Evolutionary conservation across 2,329 filamentous ascomycete species (phyloP).

Genomic region (Ophiocordyceps camponoti-leonardi): DNA sequence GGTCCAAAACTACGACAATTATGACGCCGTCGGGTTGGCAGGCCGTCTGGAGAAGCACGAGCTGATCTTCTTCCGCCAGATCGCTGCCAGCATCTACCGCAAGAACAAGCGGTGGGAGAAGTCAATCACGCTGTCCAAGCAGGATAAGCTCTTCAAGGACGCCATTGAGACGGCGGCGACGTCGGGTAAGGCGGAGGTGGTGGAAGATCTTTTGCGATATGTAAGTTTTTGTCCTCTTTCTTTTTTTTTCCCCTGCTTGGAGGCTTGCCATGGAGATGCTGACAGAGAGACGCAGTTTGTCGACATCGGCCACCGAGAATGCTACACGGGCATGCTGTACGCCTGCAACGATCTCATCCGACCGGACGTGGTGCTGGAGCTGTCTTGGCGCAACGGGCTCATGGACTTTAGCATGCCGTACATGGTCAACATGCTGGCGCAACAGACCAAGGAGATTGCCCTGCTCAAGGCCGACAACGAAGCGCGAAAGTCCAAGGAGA

Average conservation of each 20-base stretch:
- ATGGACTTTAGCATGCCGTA: slow-evolving; percentile 98
- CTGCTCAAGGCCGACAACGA: slow-evolving; percentile 89
- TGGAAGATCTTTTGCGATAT: slow-evolving; percentile 90
- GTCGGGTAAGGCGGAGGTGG: slow-evolving; percentile 76
- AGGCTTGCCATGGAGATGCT: background rate
- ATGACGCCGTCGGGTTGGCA: slow-evolving; percentile 85
- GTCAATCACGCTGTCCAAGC: slow-evolving; percentile 92
- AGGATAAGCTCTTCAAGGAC: slow-evolving; percentile 99
- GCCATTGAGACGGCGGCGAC: slow-evolving; percentile 95
- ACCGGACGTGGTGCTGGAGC: slow-evolving; percentile 80
- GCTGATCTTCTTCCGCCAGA: slow-evolving; percentile 96
- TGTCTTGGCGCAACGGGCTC: slow-evolving; percentile 91
- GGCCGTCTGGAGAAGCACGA: slow-evolving; percentile 93
- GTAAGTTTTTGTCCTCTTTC: slow-evolving; percentile 41
- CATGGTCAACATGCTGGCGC: slow-evolving; percentile 95
- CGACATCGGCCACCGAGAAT: slow-evolving; percentile 96
- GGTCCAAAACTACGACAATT: slow-evolving; percentile 98
- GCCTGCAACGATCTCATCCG: slow-evolving; percentile 95
- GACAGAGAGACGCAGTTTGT: slow-evolving; percentile 54
- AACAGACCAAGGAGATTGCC: slow-evolving; percentile 77
- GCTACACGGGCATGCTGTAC: slow-evolving; percentile 99
- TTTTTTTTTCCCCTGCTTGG: too few relatives aligned
- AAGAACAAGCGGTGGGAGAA: slow-evolving; percentile 99
- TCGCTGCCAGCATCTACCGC: slow-evolving; percentile 94
- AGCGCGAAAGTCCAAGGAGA: slow-evolving; percentile 66